Percentiles rank a stretch among this genome's conserved stretches.
Conservation (phyloP, 805 yeast genomes). For the Kuraishia ogatae region DNA sequence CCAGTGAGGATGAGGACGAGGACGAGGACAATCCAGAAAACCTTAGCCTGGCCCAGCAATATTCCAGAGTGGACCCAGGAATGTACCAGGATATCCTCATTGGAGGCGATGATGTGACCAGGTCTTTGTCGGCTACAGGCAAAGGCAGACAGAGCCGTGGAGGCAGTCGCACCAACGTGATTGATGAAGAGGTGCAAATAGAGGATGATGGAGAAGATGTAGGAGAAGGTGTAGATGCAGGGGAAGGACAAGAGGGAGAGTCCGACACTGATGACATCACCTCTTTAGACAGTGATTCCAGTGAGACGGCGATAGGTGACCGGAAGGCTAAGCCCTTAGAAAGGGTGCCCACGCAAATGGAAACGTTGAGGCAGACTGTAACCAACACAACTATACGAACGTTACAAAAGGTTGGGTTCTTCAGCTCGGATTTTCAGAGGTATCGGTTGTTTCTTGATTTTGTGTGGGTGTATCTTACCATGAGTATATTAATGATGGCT, state of each 20-base stretch:
- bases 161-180: neutral
- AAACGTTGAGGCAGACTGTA: neutral
- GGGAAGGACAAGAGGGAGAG: neutral
- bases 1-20: neutral
- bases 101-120: neutral
- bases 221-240: neutral
- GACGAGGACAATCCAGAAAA: neutral
- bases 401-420: constrained; percentile 2
- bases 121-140: neutral
- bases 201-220: neutral
- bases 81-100: neutral
- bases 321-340: neutral
- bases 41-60: neutral
- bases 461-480: constrained; percentile 7
- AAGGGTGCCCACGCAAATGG: neutral
- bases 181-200: neutral
- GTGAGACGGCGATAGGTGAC: neutral
- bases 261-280: neutral
- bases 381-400: neutral
- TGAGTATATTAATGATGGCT: constrained; percentile 28
- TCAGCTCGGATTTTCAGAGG: constrained; percentile 3
- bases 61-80: neutral
- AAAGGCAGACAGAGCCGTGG: neutral
- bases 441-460: neutral
- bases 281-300: neutral